phyloP scores from a whole-genome alignment of 371 early-diverging fungal genomes.

The Mucor irregularis region DNA sequence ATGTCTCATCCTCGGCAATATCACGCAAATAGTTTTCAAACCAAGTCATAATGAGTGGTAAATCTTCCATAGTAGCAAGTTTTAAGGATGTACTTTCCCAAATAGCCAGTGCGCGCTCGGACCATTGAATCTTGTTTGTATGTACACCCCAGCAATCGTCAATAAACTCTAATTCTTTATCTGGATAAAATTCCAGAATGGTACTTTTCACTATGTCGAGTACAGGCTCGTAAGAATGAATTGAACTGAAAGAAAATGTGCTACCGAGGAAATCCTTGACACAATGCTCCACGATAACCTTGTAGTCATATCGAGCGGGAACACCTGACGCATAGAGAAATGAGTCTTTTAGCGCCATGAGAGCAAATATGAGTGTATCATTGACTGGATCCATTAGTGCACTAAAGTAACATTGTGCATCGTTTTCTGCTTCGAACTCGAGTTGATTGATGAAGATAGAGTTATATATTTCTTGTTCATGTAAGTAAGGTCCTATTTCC shows the following conservation, averaged over 20 bases:
- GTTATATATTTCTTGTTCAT: background rate
- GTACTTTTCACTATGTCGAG: background rate
- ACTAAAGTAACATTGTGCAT: background rate
- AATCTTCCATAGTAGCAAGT: background rate
- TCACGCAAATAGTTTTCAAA: background rate
- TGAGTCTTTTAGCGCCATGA: background rate
- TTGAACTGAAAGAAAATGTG: background rate
- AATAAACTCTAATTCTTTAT: background rate
- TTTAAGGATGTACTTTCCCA: background rate
- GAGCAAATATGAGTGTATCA: background rate
- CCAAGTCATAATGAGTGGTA: background rate
- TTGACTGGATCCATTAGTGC: background rate
- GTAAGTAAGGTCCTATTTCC: background rate
- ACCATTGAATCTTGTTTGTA: background rate
- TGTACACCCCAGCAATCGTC: background rate
- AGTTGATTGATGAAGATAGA: background rate
- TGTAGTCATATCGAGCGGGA: background rate
- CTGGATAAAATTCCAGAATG: background rate
- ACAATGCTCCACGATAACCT: background rate
- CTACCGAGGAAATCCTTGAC: background rate
- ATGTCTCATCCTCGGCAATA: background rate
- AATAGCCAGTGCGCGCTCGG: background rate
- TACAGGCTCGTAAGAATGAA: slow-evolving; percentile 1
- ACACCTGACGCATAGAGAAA: background rate
- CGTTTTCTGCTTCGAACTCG: background rate